phyloP scores from a whole-genome alignment of 2,329 filamentous ascomycete genomes.

The Claviceps digitariae region DNA sequence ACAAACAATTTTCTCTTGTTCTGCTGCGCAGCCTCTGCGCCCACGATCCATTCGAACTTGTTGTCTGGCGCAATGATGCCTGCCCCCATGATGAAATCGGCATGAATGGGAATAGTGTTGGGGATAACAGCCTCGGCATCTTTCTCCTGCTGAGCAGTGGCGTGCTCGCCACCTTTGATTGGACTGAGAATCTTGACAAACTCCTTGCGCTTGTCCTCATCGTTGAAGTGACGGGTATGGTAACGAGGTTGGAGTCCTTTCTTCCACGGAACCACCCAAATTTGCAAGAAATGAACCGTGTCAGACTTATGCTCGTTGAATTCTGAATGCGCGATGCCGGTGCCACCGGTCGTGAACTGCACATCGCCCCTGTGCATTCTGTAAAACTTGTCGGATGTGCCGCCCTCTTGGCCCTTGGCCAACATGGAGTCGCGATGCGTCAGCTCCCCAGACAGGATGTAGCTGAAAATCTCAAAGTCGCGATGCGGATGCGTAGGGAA shows the following conservation, averaged over 20 bases:
- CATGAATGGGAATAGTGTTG: slow-evolving; percentile 69
- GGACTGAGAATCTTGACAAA: slow-evolving; percentile 68
- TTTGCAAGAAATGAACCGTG: slow-evolving; percentile 75
- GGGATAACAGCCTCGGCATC: slow-evolving; percentile 46
- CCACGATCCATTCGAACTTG: slow-evolving; percentile 59
- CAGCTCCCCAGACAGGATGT: slow-evolving; percentile 73
- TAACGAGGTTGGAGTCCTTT: slow-evolving; percentile 60
- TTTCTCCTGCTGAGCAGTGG: slow-evolving; percentile 48
- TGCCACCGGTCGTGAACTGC: slow-evolving; percentile 83
- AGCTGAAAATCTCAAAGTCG: slow-evolving; percentile 82
- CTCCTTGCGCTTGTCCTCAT: slow-evolving; percentile 55
- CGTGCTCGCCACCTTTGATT: slow-evolving; percentile 51
- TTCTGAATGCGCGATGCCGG: slow-evolving; percentile 67
- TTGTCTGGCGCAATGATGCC: slow-evolving; percentile 54
- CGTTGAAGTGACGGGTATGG: slow-evolving; percentile 58
- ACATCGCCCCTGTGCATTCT: slow-evolving; percentile 68
- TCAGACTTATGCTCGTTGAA: slow-evolving; percentile 61
- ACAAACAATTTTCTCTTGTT: slow-evolving; percentile 61
- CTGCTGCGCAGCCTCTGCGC: slow-evolving; percentile 38
- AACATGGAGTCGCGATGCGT: slow-evolving; percentile 82
- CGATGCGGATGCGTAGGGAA: slow-evolving; percentile 79
- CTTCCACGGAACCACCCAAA: slow-evolving; percentile 74
- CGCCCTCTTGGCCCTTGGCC: slow-evolving; percentile 50
- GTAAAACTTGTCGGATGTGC: slow-evolving; percentile 49
- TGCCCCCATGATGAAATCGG: slow-evolving; percentile 73